Conservation (phyloP, 306 rosid genomes). For the Cicer arietinum region DNA sequence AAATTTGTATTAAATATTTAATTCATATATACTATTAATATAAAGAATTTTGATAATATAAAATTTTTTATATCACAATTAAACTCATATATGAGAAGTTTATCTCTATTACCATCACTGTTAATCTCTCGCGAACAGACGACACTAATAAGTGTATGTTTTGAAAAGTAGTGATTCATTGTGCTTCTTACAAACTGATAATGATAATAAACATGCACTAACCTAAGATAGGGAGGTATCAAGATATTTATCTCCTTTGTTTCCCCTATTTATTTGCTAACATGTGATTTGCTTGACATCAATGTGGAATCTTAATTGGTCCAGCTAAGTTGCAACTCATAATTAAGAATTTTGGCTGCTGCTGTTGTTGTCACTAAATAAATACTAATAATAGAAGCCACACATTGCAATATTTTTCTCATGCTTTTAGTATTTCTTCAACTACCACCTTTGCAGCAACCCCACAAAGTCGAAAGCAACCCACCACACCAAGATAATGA, state of each 20-base stretch:
- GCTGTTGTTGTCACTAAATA: slow-evolving; percentile 32
- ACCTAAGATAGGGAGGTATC: no score
- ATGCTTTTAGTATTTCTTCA: slow-evolving; percentile 42
- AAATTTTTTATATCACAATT: no score
- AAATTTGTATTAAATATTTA: no score
- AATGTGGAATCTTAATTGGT: slow-evolving; percentile 40
- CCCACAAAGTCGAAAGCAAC: slow-evolving; percentile 38
- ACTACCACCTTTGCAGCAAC: slow-evolving; percentile 26
- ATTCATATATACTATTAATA: no score
- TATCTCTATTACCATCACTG: neutral
- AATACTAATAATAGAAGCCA: slow-evolving; percentile 30
- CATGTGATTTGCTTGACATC: slow-evolving; percentile 43
- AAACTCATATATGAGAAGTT: neutral
- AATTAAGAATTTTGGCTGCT: slow-evolving; percentile 20
- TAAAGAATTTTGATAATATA: no score
- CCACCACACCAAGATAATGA: neutral
- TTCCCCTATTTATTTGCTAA: neutral
- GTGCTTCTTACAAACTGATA: no score
- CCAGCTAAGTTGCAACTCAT: slow-evolving; percentile 49
- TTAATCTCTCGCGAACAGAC: neutral
- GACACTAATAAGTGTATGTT: no score
- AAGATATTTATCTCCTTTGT: slow-evolving; percentile 9
- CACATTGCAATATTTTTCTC: slow-evolving; percentile 8
- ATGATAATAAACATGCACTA: no score
- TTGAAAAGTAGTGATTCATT: no score